Evolutionary conservation across 257 asterid species (phyloP), one percentile per base, ranked within the genome.

Genomic region (Henckelia pumila): DNA sequence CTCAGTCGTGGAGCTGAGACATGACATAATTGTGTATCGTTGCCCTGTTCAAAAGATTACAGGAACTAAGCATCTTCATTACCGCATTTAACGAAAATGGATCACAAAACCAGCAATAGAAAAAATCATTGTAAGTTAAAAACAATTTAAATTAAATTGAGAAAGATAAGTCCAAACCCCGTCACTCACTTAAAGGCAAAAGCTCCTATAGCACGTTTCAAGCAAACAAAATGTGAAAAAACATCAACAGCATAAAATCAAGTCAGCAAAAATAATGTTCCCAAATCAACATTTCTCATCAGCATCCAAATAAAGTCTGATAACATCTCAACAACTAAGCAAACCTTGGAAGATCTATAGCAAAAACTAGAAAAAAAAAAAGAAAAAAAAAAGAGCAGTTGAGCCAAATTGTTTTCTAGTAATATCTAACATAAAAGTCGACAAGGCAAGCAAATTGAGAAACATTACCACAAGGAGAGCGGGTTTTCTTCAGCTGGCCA

Each of bases 11-110:
- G 84, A 56, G 47, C 73, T 77, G 64, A 75, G 37, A 67, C 70
- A 77, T 30, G 62, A 75, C 73, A 28, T 77, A 3, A 25, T 56
- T 57, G 25, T 61, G 68, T 28, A 59, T 7, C 65, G 64, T 68
- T 69, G 16, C 25, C 79, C 88, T 77, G 80, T 53, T 57, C 25
- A n/a, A 25, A 35, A 13, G 55, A 64, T 37, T 35, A 62, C 61
- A 37, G 57, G 7, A 16, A 28, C 61, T 28, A 20, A 35, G 49
- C 30, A 67, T 26, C 17, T n/a, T 8, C 59, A 16, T 16, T 5
- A 20, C 25, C 32, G 9, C 32, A 72, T 9, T 26, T 7, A 47
- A 69, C n/a, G 58, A 58, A 40, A 63, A 59, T n/a, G 40, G 7
- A 57, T 4, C 20, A 2, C 13, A 29, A 47, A 47, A 26, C 8